Evolutionary conservation across 2,329 filamentous ascomycete genomes (phyloP).

Genomic region (Pseudocercospora pini-densiflorae): DNA sequence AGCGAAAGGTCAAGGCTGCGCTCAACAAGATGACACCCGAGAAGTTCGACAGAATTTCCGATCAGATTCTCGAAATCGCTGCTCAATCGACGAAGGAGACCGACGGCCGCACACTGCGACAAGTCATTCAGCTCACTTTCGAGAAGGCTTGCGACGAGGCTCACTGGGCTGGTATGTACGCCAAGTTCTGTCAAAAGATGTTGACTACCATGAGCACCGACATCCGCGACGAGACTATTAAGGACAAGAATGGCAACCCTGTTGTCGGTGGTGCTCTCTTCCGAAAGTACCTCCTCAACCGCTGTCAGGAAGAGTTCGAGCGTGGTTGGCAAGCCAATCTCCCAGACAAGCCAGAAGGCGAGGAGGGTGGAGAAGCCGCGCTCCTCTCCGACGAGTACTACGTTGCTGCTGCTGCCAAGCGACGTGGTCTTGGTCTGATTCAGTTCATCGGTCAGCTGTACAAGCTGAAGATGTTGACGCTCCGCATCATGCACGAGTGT

Average conservation of each 20-base stretch:
- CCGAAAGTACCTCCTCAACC: slow-evolving; percentile 97
- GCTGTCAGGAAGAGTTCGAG: slow-evolving; percentile 98
- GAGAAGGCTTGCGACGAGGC: slow-evolving; percentile 99
- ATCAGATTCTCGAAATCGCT: slow-evolving; percentile 90
- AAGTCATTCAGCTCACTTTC: slow-evolving; percentile 98
- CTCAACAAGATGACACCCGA: slow-evolving; percentile 99
- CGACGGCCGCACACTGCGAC: slow-evolving; percentile 90
- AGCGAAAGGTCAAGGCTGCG: slow-evolving; percentile 97
- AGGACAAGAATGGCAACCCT: slow-evolving; percentile 84
- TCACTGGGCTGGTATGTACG: slow-evolving; percentile 99
- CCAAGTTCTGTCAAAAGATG: slow-evolving; percentile 98
- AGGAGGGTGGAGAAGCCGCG: slow-evolving; percentile 70
- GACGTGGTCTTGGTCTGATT: slow-evolving; percentile 94
- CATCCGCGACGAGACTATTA: slow-evolving; percentile 93
- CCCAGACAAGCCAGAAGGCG: slow-evolving; percentile 72
- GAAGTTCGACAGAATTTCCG: slow-evolving; percentile 95
- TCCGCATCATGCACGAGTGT: slow-evolving; percentile 99
- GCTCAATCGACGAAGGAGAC: slow-evolving; percentile 94
- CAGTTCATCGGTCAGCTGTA: slow-evolving; percentile 99
- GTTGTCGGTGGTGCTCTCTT: slow-evolving; percentile 93
- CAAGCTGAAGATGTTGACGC: slow-evolving; percentile 97
- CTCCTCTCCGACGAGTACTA: slow-evolving; percentile 98
- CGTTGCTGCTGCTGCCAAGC: slow-evolving; percentile 87
- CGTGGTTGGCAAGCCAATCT: slow-evolving; percentile 94
- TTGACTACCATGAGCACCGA: slow-evolving; percentile 92